Evolutionary conservation across 1,139 yeast genomes (phyloP), one percentile per base, ranked within the genome.

Genomic region (Hansenula sp.): DNA sequence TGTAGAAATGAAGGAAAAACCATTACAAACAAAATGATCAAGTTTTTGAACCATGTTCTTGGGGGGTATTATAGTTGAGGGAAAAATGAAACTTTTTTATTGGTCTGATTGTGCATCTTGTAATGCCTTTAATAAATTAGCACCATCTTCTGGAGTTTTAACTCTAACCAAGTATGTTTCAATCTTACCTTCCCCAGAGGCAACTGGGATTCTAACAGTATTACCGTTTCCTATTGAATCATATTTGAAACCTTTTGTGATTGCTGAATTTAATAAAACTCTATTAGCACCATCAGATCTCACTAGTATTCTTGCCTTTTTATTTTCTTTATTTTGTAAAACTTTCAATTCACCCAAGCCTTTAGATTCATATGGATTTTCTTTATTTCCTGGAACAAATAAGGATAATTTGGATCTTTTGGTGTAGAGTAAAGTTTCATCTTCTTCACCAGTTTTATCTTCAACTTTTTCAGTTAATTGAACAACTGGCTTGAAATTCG

Each of bases 211-310:
- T 53, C 81, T 72, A 5, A 85, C 81, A 27, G 61, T 44, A 41
- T 66, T 62, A 11, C 66, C 71, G 15, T 79, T 82, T 9, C 87
- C 88, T 38, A 79, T 65, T 4, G 76, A 66, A 47, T 77, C 67
- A 61, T 84, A 81, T 36, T 70, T 70, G 56, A 86, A 65, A 48
- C 73, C 72, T 58, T 74, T 70, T 45, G 73, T 67, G 10, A 86
- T 66, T 18, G 70, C 62, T 18, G 81, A 70, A 62, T 93, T 93
- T 48, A 93, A 68, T 36, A 93, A 63, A n/a, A 90, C 81, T 53
- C 94, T 74, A 39, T 86, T 85, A 36, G 91, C 81, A 33, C 96
- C 96, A 47, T 91, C 98, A 0, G 96, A 88, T 57, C 98, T 80
- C 24, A 93, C 74, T 36, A 93, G 67, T 13, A 88, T 68, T 59